Conservation (phyloP, 352 stramenopile species). For the Phytopythium litorale region DNA sequence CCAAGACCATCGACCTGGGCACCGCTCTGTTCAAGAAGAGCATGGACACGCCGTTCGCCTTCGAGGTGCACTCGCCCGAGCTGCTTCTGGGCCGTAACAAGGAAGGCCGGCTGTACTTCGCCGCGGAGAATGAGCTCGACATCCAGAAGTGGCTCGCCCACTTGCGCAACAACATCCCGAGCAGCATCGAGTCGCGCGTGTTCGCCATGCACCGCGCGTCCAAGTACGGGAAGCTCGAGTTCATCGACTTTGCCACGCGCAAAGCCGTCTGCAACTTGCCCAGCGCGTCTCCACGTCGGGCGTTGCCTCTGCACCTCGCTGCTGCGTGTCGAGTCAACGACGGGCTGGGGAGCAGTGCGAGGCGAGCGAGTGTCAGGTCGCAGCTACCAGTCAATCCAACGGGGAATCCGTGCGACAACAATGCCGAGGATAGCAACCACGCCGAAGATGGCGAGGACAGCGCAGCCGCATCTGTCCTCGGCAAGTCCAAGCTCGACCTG, state of each 20-base stretch:
- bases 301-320: conserved; percentile 73
- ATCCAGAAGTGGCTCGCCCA: conserved; percentile 89
- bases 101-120: conserved; percentile 87
- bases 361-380: conserved; percentile 9
- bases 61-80: conserved; percentile 89
- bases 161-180: conserved; percentile 70
- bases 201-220: conserved; percentile 76
- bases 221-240: conserved; percentile 54
- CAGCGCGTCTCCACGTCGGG: conserved; percentile 15
- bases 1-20: conserved; percentile 57
- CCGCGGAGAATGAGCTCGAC: conserved; percentile 78
- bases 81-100: conserved; percentile 80
- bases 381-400: conserved; percentile 11
- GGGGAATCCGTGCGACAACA: conserved; percentile 4
- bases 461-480: background rate
- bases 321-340: conserved; percentile 20
- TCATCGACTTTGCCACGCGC: conserved; percentile 53
- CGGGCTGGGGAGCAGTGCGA: no score
- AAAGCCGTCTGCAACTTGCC: conserved; percentile 41
- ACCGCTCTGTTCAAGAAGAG: conserved; percentile 77
- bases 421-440: conserved; percentile 20
- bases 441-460: conserved; percentile 12
- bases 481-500: conserved; percentile 35
- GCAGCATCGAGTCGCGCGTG: conserved; percentile 65
- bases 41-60: conserved; percentile 72